Evolutionary conservation across 2,329 filamentous ascomycete genomes (phyloP).

Genomic region (Colletotrichum siamense): DNA sequence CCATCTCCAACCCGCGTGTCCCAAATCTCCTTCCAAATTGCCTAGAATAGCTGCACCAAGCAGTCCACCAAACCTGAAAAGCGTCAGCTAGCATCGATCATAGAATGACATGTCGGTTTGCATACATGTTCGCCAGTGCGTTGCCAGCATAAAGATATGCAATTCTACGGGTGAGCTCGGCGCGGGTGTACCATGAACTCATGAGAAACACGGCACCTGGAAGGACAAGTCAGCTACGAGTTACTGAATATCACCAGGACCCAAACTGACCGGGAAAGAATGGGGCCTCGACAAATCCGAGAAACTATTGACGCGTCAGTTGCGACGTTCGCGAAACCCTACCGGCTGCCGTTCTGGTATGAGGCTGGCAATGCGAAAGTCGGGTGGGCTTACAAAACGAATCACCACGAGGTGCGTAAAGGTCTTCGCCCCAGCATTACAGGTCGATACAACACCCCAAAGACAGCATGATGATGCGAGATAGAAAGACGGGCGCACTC

Average conservation of each 20-base stretch:
- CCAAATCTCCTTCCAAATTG: constrained; percentile 35
- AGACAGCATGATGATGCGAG: constrained; percentile 52
- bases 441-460: constrained; percentile 44
- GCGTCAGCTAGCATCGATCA: background rate
- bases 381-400: constrained; percentile 38
- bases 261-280: constrained; percentile 47
- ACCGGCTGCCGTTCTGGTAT: background rate
- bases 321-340: background rate
- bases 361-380: background rate
- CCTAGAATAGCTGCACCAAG: constrained; percentile 54
- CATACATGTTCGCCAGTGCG: constrained; percentile 50
- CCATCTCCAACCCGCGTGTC: constrained; percentile 32
- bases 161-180: constrained; percentile 49
- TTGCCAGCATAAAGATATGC: constrained; percentile 53
- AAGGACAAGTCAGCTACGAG: background rate
- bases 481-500: constrained; percentile 58
- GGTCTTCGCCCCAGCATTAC: constrained; percentile 50
- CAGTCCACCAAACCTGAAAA: constrained; percentile 48
- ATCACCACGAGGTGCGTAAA: constrained; percentile 49
- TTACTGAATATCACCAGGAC: background rate
- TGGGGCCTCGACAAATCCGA: constrained; percentile 50
- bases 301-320: constrained; percentile 25
- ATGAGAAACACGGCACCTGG: constrained; percentile 48
- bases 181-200: constrained; percentile 50
- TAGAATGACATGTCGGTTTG: background rate